These are phyloP conservation scores for Chamaenerion angustifolium DNA, from an alignment of 345 rosid genomes.

Conservation along the genomic window DNA sequence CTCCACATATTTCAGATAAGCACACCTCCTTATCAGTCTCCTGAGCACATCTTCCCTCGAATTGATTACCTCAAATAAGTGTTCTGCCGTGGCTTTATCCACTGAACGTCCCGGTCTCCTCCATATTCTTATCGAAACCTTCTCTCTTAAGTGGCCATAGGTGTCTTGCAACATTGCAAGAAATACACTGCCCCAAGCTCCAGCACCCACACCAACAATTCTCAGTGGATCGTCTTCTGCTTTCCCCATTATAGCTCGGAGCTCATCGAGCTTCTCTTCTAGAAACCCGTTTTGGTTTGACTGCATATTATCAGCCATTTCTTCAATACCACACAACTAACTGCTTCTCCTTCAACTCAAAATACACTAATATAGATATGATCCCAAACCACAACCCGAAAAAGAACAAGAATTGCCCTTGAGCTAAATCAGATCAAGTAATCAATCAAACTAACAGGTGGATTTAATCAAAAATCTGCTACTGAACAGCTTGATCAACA, in stretches of 20 bases:
- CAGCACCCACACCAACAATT: constrained; percentile 87
- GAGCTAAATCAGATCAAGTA: too few relatives aligned
- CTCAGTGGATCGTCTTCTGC: constrained; percentile 71
- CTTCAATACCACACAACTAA: too few relatives aligned
- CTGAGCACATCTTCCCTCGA: constrained; percentile 84
- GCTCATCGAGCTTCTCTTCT: constrained; percentile 74
- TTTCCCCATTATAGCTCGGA: constrained; percentile 58
- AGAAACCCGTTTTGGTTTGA: constrained; percentile 29
- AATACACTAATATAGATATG: background rate
- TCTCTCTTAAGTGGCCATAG: constrained; percentile 73
- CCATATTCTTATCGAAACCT: constrained; percentile 88
- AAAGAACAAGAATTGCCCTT: too few relatives aligned
- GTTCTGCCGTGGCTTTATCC: constrained; percentile 67
- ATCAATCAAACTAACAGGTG: too few relatives aligned
- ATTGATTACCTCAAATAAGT: constrained; percentile 94
- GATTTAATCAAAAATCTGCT: too few relatives aligned
- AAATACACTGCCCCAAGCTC: constrained; percentile 98
- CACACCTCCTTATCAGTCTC: constrained; percentile 86
- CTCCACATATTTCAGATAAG: constrained; percentile 90
- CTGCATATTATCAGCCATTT: constrained; percentile 4
- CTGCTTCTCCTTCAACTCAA: too few relatives aligned
- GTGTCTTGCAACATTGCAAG: constrained; percentile 77
- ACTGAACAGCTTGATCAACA: too few relatives aligned
- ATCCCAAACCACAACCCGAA: constrained; percentile 11
- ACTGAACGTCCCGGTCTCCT: constrained; percentile 73